Conservation (phyloP, 495 filamentous ascomycete genomes). For the Neurospora intermedia region DNA sequence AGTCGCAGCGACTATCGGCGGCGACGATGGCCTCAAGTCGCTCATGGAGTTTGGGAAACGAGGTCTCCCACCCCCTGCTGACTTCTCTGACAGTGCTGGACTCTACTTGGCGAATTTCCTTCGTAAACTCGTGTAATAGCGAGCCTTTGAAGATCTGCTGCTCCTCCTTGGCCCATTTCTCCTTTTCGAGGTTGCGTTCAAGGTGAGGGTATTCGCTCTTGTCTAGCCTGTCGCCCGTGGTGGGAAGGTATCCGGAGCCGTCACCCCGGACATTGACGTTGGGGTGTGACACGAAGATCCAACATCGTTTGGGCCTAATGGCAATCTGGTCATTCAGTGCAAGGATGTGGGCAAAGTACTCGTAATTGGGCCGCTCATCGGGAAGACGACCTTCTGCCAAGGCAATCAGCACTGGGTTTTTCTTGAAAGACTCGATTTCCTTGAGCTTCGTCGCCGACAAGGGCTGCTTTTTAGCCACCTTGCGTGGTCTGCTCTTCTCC, state of each 20-base stretch:
- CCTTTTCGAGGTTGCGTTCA: slow-evolving; percentile 29
- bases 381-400: slow-evolving; percentile 36
- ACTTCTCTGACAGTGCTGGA: slow-evolving; percentile 33
- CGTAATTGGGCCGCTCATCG: slow-evolving; percentile 39
- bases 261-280: slow-evolving; percentile 27
- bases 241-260: slow-evolving; percentile 20
- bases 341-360: slow-evolving; percentile 36
- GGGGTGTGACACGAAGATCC: slow-evolving; percentile 35
- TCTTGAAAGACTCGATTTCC: slow-evolving; percentile 40
- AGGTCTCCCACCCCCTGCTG: slow-evolving; percentile 27
- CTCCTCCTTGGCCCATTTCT: slow-evolving; percentile 24
- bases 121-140: slow-evolving; percentile 38
- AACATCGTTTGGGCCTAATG: slow-evolving; percentile 31
- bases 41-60: slow-evolving; percentile 34
- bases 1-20: slow-evolving; percentile 34
- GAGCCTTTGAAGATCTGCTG: slow-evolving; percentile 23
- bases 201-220: slow-evolving; percentile 37
- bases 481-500: slow-evolving; percentile 8
- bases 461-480: not conserved
- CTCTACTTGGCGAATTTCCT: slow-evolving; percentile 28
- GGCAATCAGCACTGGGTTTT: slow-evolving; percentile 40
- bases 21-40: slow-evolving; percentile 26
- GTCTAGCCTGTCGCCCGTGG: slow-evolving; percentile 23
- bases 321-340: slow-evolving; percentile 29
- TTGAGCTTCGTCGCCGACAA: slow-evolving; percentile 1